Evolutionary conservation across 1,139 yeast genomes (phyloP).

Genomic region (Debaryomycetaceae sp.): DNA sequence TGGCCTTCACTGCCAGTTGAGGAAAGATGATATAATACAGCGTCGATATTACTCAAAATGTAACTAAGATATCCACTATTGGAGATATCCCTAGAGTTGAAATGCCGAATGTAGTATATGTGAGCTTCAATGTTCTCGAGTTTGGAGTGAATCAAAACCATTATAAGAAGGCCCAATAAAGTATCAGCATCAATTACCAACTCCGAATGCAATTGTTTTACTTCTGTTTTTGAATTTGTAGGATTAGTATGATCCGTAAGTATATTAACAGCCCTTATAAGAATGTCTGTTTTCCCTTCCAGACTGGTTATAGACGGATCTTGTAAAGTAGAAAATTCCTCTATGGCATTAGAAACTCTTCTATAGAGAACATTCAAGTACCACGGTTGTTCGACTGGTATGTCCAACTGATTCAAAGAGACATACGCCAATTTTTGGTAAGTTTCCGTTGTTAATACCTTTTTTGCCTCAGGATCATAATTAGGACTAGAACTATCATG

Average conservation of each 20-base stretch:
- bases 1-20: conserved; percentile 22
- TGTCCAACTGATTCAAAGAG: conserved; percentile 70
- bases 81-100: conserved; percentile 34
- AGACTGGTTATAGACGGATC: conserved; percentile 47
- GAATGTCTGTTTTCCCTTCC: conserved; percentile 48
- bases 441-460: conserved; percentile 25
- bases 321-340: conserved; percentile 49
- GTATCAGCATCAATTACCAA: conserved; percentile 74
- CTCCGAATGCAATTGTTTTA: conserved; percentile 12
- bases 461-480: conserved; percentile 27
- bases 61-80: conserved; percentile 40
- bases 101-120: conserved; percentile 60
- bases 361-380: conserved; percentile 41
- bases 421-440: conserved; percentile 48
- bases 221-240: not conserved
- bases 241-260: conserved; percentile 33
- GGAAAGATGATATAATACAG: conserved; percentile 64
- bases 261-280: conserved; percentile 51
- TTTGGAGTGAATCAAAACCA: conserved; percentile 67
- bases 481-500: conserved; percentile 13
- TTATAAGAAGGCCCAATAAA: conserved; percentile 64
- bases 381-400: conserved; percentile 46
- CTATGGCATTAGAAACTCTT: conserved; percentile 51
- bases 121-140: conserved; percentile 61
- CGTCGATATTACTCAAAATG: conserved; percentile 74